Evolutionary conservation across 331 rosid genomes (phyloP).

Genomic region (Pyrus hybrid): DNA sequence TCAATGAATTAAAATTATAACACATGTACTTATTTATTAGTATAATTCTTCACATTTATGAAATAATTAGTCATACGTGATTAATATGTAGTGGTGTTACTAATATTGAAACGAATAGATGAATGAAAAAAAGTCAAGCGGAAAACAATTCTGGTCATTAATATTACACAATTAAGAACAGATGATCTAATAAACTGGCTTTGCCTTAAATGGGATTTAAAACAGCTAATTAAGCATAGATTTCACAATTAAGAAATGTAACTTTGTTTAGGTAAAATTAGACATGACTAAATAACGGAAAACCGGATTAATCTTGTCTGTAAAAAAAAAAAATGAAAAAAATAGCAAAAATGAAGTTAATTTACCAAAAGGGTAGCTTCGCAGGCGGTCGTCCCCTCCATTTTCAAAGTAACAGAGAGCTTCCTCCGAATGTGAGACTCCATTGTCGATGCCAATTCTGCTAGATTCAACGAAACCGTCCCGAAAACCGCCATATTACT

Average conservation of each 20-base stretch:
- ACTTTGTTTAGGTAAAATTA: not conserved
- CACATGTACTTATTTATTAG: no score
- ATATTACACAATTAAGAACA: not conserved
- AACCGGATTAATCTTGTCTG: not conserved
- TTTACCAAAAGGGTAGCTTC: conserved; percentile 55
- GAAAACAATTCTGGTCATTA: not conserved
- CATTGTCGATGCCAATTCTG: conserved; percentile 23
- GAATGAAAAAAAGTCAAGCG: not conserved
- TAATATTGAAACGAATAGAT: no score
- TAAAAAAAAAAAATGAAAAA: not conserved
- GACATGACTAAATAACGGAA: not conserved
- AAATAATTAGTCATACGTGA: no score
- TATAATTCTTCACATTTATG: no score
- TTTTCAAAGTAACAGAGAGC: conserved; percentile 40
- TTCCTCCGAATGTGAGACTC: conserved; percentile 22
- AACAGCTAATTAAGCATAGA: not conserved
- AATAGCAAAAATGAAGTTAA: not conserved
- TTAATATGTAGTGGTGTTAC: no score
- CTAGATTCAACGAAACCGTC: conserved; percentile 32
- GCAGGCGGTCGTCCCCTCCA: conserved; percentile 27
- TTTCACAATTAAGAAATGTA: not conserved
- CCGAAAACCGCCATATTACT: conserved; percentile 38
- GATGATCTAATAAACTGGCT: not conserved
- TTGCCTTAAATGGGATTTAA: not conserved
- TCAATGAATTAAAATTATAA: no score